Evolutionary conservation across 805 yeast species (phyloP), one percentile per base, ranked within the genome.

Genomic region (Starmerella vaccinii): DNA sequence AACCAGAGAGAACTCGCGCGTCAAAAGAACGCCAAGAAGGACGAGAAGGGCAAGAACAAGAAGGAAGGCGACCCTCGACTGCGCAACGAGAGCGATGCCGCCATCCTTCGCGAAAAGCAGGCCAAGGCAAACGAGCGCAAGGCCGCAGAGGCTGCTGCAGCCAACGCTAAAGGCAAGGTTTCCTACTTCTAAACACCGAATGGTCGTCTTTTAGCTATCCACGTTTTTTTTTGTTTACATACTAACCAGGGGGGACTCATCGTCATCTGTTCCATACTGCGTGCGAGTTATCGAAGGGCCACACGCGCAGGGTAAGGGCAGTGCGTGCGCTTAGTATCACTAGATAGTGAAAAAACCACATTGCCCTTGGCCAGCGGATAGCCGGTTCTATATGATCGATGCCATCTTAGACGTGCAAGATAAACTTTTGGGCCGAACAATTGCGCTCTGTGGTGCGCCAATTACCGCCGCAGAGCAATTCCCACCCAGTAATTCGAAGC

Each of bases 1-100:
- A 92, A 90, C 68, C 97, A 92, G 70, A 78, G 98, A 67, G 98
- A 90, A 37, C 76, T 84, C 60, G 97, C 97, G 29, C 77, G 98
- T 65, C 85, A 81, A 54, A 90, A 85, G 71, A 86, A 85, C 68
- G 65, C 71, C 66, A 92, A 90, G 72, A 90, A 90, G 68, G 81
- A 76, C 61, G 81, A 78, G 56, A 82, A 77, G 41, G 71, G 69
- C 29, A 73, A 76, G 53, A 82, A 82, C 70, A 84, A 86, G 71
- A 78, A 78, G 61, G 75, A 71, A 7, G 97, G 97, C 24, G 95
- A 87, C 64, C 90, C 95, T 34, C 75, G 75, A 58, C 84, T 86
- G 65, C 74, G 97, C 64, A 75, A 80, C 79, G 95, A 90, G 65
- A 76, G 72, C 41, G 95, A 90, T 64, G 97, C 97, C 23, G 95